Evolutionary conservation across 108 stramenopile genomes (phyloP).

Genomic region (Aurantiochytrium sp.): DNA sequence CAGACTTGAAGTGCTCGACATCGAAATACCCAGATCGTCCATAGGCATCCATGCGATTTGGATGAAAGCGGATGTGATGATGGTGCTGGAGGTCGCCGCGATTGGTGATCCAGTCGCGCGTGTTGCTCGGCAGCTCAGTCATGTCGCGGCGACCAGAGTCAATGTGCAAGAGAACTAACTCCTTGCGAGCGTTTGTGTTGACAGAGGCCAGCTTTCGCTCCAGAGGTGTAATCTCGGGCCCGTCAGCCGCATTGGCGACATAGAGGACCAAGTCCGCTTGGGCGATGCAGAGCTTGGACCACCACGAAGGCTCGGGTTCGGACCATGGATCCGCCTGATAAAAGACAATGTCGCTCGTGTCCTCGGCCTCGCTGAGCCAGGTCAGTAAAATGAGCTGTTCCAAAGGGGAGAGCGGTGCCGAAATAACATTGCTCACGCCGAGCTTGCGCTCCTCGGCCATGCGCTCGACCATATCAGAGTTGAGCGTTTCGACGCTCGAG

Average conservation of each 20-base stretch:
- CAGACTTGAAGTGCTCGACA: not conserved
- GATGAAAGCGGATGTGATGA: conserved; percentile 16
- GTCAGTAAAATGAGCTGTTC: not conserved
- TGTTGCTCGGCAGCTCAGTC: not conserved
- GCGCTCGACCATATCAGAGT: not conserved
- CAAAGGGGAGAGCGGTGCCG: not conserved
- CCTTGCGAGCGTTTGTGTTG: conserved; percentile 1
- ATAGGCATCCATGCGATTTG: not conserved
- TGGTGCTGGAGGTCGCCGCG: conserved; percentile 12
- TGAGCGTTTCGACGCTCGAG: not conserved
- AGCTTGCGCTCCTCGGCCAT: not conserved
- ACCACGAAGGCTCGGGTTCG: conserved; percentile 1
- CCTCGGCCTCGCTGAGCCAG: conserved; percentile 22
- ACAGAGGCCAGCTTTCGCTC: conserved; percentile 8
- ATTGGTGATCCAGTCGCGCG: conserved; percentile 22
- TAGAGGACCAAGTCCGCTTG: not conserved
- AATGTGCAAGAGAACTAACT: conserved; percentile 9
- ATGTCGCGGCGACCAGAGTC: not conserved
- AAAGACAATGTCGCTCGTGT: conserved; percentile 21
- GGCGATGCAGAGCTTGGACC: conserved; percentile 14
- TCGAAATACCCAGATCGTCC: not conserved
- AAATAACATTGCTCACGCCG: not conserved
- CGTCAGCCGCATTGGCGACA: conserved; percentile 24
- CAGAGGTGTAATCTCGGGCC: not conserved
- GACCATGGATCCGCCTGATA: conserved; percentile 21